Conservation (phyloP, 495 filamentous ascomycete species). For the Penicillium egyptiacum region DNA sequence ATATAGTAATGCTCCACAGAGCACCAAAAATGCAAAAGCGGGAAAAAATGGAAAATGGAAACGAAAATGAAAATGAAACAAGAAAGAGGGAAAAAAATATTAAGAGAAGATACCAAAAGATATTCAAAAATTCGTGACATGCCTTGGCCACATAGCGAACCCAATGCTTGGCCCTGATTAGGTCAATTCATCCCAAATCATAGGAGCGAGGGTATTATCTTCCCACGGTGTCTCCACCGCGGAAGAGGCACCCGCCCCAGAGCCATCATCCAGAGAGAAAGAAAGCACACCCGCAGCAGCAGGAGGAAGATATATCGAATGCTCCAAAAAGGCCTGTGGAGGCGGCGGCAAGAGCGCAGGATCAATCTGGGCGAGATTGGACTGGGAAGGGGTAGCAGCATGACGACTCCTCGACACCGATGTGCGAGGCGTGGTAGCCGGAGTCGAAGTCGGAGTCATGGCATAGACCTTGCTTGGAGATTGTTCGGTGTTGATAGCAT, state of each 20-base stretch:
- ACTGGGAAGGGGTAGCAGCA: slow-evolving; percentile 15
- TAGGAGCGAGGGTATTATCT: slow-evolving; percentile 46
- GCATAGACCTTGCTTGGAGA: slow-evolving; percentile 16
- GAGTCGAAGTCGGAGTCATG: slow-evolving; percentile 1
- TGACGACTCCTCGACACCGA: slow-evolving; percentile 20
- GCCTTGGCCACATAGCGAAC: neutral
- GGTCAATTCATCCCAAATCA: slow-evolving; percentile 46
- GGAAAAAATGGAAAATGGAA: neutral
- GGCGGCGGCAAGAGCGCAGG: slow-evolving; percentile 35
- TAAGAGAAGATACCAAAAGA: neutral
- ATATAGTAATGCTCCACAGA: neutral
- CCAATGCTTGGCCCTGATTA: slow-evolving; percentile 11
- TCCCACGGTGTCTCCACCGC: slow-evolving; percentile 34
- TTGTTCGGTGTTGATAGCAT: slow-evolving; percentile 11
- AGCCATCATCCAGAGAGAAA: slow-evolving; percentile 39
- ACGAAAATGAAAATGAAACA: neutral
- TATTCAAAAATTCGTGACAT: neutral
- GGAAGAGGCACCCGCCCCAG: slow-evolving; percentile 21
- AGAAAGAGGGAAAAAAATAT: neutral
- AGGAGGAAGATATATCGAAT: slow-evolving; percentile 17
- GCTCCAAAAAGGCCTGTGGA: slow-evolving; percentile 31
- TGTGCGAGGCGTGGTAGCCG: slow-evolving; percentile 1
- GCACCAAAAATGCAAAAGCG: slow-evolving; percentile 10
- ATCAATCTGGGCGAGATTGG: slow-evolving; percentile 27
- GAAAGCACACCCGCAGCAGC: slow-evolving; percentile 23